Percentiles rank a stretch among this genome's conserved stretches.
Conservation (phyloP, 768 basidiomycete species). For the Lentinus tigrinus region DNA sequence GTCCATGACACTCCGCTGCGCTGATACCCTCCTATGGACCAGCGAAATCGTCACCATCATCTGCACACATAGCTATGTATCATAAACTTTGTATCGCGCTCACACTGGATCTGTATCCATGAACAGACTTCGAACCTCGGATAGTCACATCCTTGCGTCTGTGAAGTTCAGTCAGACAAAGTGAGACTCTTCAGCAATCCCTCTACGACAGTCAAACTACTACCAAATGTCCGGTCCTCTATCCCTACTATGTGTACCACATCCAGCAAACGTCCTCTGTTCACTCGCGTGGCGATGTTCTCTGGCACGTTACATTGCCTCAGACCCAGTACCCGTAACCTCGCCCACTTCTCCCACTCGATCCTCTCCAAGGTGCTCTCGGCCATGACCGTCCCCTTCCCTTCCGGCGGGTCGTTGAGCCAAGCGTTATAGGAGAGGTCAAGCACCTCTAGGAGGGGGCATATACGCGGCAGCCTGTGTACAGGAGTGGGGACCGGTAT, state of each 20-base stretch:
- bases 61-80: not conserved
- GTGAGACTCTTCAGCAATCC: slow-evolving; percentile 13
- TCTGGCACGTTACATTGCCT: slow-evolving; percentile 49
- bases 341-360: slow-evolving; percentile 57
- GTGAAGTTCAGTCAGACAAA: not conserved
- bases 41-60: not conserved
- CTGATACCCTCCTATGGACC: too few relatives aligned
- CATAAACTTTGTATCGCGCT: not conserved
- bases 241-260: slow-evolving; percentile 49
- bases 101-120: not conserved
- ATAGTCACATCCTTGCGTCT: not conserved
- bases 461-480: slow-evolving; percentile 54
- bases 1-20: not conserved
- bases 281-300: slow-evolving; percentile 45
- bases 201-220: slow-evolving; percentile 7
- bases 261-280: slow-evolving; percentile 51
- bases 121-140: not conserved
- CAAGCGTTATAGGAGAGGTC: slow-evolving; percentile 70
- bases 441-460: slow-evolving; percentile 60
- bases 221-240: slow-evolving; percentile 2
- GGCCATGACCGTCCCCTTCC: slow-evolving; percentile 25
- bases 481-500: slow-evolving; percentile 49
- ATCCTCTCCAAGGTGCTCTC: slow-evolving; percentile 45
- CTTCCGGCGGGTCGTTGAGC: slow-evolving; percentile 28
- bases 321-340: slow-evolving; percentile 54